Evolutionary conservation across 345 rosid genomes (phyloP).

Genomic region (Pugionium dolabratum): DNA sequence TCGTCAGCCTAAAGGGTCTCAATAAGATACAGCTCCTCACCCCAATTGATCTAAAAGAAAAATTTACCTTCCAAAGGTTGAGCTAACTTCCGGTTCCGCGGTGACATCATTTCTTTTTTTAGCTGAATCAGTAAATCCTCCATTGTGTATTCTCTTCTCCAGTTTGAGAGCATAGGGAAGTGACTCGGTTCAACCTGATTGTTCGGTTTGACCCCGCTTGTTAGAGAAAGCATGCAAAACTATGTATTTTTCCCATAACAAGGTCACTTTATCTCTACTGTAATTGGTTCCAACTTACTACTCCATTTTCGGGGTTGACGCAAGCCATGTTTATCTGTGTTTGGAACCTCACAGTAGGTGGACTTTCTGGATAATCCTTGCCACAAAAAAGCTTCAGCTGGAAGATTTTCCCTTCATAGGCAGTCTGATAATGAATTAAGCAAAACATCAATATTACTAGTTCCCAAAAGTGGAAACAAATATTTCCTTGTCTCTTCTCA

Average conservation of each 20-base stretch:
- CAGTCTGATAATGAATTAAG: conserved; percentile 53
- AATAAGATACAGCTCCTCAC: not conserved
- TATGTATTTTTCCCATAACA: not conserved
- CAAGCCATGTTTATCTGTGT: conserved; percentile 88
- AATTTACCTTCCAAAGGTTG: conserved; percentile 67
- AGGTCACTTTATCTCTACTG: no score
- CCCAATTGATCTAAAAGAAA: not conserved
- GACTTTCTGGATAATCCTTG: conserved; percentile 91
- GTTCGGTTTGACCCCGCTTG: not conserved
- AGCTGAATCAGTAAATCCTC: conserved; percentile 69
- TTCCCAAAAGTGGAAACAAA: not conserved
- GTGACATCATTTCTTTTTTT: conserved; percentile 79
- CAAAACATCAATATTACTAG: conserved; percentile 19
- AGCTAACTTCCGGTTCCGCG: conserved; percentile 69
- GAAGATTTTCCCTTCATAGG: conserved; percentile 90
- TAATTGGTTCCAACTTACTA: conserved; percentile 46
- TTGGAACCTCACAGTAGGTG: conserved; percentile 91
- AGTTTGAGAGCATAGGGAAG: conserved; percentile 68
- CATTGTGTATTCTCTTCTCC: conserved; percentile 76
- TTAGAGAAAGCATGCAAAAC: not conserved
- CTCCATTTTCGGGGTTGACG: conserved; percentile 93
- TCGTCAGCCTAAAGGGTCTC: no score
- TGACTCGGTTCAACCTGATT: conserved; percentile 71
- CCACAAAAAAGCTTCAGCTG: conserved; percentile 96
- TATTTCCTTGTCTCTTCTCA: not conserved